phyloP scores from a whole-genome alignment of 768 basidiomycete species.

The Rhodosporidiobolus odoratus region DNA sequence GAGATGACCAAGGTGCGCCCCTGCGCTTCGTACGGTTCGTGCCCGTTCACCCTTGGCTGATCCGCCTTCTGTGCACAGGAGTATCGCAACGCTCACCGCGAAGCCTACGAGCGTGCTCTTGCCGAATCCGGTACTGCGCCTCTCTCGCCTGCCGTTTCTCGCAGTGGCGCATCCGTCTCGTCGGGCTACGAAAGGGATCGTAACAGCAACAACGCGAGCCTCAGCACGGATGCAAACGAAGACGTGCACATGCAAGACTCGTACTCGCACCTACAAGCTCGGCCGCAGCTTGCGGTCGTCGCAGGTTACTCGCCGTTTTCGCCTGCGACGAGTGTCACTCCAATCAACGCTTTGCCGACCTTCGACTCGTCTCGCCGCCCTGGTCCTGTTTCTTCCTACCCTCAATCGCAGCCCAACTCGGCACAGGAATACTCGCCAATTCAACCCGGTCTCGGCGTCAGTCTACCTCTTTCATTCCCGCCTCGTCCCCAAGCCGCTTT shows the following conservation, averaged over 20 bases:
- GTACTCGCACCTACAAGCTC: not conserved
- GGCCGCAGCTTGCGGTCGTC: not conserved
- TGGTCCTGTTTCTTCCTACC: not conserved
- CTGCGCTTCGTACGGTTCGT: not conserved
- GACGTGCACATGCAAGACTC: not conserved
- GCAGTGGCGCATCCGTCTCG: not conserved
- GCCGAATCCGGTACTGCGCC: not conserved
- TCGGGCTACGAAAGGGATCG: not conserved
- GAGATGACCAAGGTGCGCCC: not conserved
- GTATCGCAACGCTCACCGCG: not conserved
- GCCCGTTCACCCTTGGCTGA: not conserved
- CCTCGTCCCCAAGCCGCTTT: not conserved
- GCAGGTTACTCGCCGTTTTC: too few species aligned
- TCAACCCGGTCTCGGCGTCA: not conserved
- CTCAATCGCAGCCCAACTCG: too few species aligned
- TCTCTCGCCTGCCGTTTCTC: not conserved
- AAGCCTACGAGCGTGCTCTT: not conserved
- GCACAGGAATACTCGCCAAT: not conserved
- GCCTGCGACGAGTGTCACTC: too few species aligned
- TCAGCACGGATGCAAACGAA: not conserved
- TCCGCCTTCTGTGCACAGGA: not conserved
- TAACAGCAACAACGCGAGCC: not conserved
- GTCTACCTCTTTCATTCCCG: not conserved
- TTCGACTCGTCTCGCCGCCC: not conserved
- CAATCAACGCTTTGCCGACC: too few species aligned